Evolutionary conservation across 2,329 filamentous ascomycete species (phyloP), one percentile per base, ranked within the genome.

Genomic region (Scedosporium minutisporum): DNA sequence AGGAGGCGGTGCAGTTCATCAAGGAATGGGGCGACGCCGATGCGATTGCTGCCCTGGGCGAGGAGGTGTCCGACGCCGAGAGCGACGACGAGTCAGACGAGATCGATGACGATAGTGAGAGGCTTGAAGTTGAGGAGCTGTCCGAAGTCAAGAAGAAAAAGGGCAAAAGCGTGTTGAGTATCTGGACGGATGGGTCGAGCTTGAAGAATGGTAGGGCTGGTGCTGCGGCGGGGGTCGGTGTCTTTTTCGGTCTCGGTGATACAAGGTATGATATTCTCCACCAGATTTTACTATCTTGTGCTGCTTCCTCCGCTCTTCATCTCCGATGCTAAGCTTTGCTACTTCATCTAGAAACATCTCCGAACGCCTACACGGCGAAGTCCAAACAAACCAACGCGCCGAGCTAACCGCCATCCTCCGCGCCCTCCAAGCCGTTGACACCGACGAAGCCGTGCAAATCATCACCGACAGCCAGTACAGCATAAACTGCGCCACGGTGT

Each of bases 311-410:
- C 3, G 33, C 33, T 38, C 10, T 12, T 38, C 33, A 12, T 38
- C 3, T 14, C 4, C 33, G 33, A 38, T 38, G 3, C 33, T 38
- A 38, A 38, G 7, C 29, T 63, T 38, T 23, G 44, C 12, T 60
- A 41, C 10, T 18, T n/a, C 14, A 23, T 44, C 23, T 12, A 82
- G 80, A 66, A 87, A 87, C 70, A 72, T 96, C 25, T 90, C 90
- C 12, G 92, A 96, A 74, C 85, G 87, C 3, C 82, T 97, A 2
- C 75, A 80, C 60, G 91, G 91, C 60, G 78, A 82, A 16, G 80
- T 81, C 9, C 95, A 97, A 75, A 97, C 95, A 0, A 99, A 99
- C 72, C 91, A 97, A 73, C 89, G 95, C 3, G 95, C 93, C n/a
- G 95, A 99, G 76, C 80, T 99, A 64, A 93, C 90, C 25, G 95